Base-by-base conservation (phyloP, 2,329 filamentous ascomycete genomes). In the Curvularia sp. region DNA sequence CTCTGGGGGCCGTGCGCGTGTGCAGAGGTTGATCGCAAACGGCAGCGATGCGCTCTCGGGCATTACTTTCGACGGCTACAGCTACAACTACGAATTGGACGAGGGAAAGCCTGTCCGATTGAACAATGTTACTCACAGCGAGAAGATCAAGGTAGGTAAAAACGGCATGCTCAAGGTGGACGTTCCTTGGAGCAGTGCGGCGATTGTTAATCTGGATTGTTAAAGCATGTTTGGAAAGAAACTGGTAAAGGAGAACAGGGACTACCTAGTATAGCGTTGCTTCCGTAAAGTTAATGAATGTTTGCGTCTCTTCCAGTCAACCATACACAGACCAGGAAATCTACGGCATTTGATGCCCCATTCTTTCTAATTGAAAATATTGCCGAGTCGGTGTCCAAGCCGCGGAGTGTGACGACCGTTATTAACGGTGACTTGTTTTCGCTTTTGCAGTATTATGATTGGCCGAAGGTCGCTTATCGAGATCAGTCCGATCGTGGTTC, bases 41-140 rank as follows among this genome's bases (percentile, higher is more conserved):
- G 87, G 87, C 0, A 88, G 85, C 63, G 85, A 89, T 73, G 85
- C 86, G 7, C 82, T 87, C 18, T 83, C 83, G 0, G 86, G 86
- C 0, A 82, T 88, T 41, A 84, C 85, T 0, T 89, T 82, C 78
- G 84, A 88, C 69, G 86, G 86, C 1, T 82, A 79, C 68, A 88
- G 84, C 59, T 89, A 86, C 60, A 85, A 88, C 66, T 82, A 82
- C 53, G 86, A 89, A 71, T 74, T 88, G 47, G 79, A 83, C 9
- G 65, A 78, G 4, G 86, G 86, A 0, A 75, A 70, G 68, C 85
- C 86, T 2, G 85, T 88, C 20, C 71, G 79, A 49, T 65, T 88
- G 72, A 53, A 58, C 0, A 88, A 89, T 66, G 80, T 86, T 15
- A 88, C 85, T 3, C 70, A 76, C 4, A 82, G 80, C 0, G 84